Evolutionary conservation across 306 rosid species (phyloP).

Genomic region (Begonia masoniana): DNA sequence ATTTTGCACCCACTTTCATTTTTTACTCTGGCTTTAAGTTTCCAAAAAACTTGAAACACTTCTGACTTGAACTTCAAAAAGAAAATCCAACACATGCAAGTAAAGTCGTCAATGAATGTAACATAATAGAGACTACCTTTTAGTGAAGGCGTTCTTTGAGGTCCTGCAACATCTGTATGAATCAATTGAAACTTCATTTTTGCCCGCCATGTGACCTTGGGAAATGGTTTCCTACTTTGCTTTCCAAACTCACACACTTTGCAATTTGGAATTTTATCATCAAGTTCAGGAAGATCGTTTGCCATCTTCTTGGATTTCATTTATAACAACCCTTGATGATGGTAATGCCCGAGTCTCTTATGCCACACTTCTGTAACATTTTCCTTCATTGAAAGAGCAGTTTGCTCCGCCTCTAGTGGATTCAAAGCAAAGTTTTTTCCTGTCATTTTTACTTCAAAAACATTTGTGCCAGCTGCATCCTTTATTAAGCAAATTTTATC

Average conservation of each 20-base stretch:
- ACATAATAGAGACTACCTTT: background rate
- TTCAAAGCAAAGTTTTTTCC: too few species aligned
- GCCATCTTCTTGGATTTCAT: background rate
- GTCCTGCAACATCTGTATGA: constrained; percentile 1
- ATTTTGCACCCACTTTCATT: too few species aligned
- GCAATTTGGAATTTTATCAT: background rate
- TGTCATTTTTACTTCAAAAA: too few species aligned
- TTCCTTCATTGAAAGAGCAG: too few species aligned
- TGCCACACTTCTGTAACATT: too few species aligned
- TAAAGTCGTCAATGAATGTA: background rate
- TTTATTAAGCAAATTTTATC: too few species aligned
- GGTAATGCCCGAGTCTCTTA: too few species aligned
- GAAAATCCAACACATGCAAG: background rate
- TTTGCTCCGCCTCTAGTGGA: too few species aligned
- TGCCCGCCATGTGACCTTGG: background rate
- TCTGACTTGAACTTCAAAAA: background rate
- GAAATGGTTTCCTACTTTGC: background rate
- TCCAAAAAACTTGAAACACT: too few species aligned
- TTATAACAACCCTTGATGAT: background rate
- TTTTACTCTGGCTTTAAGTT: too few species aligned
- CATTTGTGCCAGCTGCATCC: too few species aligned
- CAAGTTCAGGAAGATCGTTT: background rate
- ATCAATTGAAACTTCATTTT: background rate
- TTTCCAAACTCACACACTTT: background rate
- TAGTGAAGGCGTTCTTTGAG: background rate